Conservation (phyloP, 495 filamentous ascomycete species). For the Pseudotulostoma volvatum region DNA sequence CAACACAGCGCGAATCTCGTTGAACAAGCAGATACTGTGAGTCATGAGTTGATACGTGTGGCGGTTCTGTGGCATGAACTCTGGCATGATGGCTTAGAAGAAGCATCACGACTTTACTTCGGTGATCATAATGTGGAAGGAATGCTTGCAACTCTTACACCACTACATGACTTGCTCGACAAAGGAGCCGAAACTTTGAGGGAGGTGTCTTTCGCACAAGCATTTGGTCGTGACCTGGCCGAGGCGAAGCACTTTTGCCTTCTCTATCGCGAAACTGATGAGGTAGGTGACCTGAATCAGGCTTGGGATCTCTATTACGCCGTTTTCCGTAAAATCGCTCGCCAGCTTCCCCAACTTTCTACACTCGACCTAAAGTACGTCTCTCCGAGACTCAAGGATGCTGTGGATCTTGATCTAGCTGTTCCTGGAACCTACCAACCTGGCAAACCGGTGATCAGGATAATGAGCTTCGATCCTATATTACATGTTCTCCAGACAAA, state of each 20-base stretch:
- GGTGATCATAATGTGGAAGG: constrained; percentile 92
- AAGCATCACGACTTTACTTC: constrained; percentile 84
- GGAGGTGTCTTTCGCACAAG: constrained; percentile 95
- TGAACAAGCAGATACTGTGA: constrained; percentile 87
- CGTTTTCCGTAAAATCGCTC: constrained; percentile 86
- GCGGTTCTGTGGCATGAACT: constrained; percentile 96
- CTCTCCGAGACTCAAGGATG: constrained; percentile 75
- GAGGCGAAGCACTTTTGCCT: constrained; percentile 92
- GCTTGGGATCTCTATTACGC: constrained; percentile 99
- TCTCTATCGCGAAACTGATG: constrained; percentile 69
- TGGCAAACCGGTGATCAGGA: constrained; percentile 70
- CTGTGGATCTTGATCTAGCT: constrained; percentile 70
- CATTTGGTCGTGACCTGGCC: constrained; percentile 84
- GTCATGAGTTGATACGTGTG: constrained; percentile 85
- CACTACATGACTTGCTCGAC: constrained; percentile 81
- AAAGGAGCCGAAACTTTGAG: constrained; percentile 79
- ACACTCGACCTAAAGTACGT: constrained; percentile 92
- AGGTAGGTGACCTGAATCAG: constrained; percentile 87
- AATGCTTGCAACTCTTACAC: constrained; percentile 83
- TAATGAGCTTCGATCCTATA: constrained; percentile 74
- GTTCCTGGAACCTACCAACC: constrained; percentile 88
- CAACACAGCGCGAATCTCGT: constrained; percentile 88
- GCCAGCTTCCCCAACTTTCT: constrained; percentile 80
- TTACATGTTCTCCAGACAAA: constrained; percentile 92
- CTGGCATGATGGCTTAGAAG: constrained; percentile 98